phyloP scores from a whole-genome alignment of 192 early-diverging fungal genomes.

The Umbelopsis ramanniana region DNA sequence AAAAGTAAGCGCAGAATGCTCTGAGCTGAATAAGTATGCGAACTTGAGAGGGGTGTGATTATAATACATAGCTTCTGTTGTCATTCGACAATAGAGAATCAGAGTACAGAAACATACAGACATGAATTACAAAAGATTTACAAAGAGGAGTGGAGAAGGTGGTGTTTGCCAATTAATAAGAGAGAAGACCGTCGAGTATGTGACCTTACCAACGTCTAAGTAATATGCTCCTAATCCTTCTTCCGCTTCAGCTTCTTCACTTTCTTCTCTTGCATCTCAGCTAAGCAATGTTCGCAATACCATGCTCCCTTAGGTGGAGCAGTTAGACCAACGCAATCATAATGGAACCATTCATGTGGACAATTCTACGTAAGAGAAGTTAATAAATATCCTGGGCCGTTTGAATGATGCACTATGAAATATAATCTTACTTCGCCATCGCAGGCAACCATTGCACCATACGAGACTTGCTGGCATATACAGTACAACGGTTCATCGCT shows the following conservation, averaged over 20 bases:
- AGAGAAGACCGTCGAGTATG: not conserved
- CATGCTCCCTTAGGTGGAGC: constrained; percentile 71
- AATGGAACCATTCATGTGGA: constrained; percentile 77
- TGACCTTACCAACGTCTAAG: not conserved
- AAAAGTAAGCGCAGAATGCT: not conserved
- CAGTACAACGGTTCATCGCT: constrained; percentile 69
- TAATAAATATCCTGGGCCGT: constrained; percentile 18
- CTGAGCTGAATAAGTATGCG: not conserved
- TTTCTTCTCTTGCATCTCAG: constrained; percentile 25
- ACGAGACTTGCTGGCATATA: constrained; percentile 65
- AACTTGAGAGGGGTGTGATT: not conserved
- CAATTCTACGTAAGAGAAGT: constrained; percentile 49
- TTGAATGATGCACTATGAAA: not conserved
- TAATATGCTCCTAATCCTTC: constrained; percentile 14
- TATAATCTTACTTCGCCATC: constrained; percentile 56
- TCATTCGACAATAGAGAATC: not conserved
- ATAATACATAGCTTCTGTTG: not conserved
- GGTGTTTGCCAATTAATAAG: not conserved
- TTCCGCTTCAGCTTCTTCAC: constrained; percentile 35
- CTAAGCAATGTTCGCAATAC: constrained; percentile 60
- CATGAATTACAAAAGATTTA: not conserved
- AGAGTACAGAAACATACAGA: not conserved
- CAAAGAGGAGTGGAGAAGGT: not conserved
- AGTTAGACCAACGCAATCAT: constrained; percentile 68
- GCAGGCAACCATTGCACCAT: constrained; percentile 79